phyloP scores from a whole-genome alignment of 139 green algal species.

The Chlamydomonas eustigma region DNA sequence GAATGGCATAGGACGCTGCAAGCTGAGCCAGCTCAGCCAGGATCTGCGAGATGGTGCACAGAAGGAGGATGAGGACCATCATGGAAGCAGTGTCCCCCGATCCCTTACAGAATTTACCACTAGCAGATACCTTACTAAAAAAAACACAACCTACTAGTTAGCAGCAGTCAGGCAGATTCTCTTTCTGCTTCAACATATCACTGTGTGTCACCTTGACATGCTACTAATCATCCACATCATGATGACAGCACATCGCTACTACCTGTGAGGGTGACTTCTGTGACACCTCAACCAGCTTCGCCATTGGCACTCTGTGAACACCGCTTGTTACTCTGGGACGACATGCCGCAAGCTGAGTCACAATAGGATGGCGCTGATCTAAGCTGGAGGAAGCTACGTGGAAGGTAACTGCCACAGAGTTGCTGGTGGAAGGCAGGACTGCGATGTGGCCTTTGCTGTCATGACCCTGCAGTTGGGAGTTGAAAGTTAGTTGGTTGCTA shows the following conservation, averaged over 20 bases:
- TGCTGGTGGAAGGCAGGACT: conserved; percentile 35
- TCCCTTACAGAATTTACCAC: too few species aligned
- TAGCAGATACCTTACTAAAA: too few species aligned
- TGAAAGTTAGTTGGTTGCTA: too few species aligned
- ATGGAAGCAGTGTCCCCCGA: too few species aligned
- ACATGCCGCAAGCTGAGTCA: conserved; percentile 10
- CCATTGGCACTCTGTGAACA: conserved; percentile 35
- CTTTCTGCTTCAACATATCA: too few species aligned
- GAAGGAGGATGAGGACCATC: too few species aligned
- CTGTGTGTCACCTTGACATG: too few species aligned
- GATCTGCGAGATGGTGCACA: too few species aligned
- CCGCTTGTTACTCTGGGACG: conserved; percentile 28
- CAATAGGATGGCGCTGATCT: conserved; percentile 19
- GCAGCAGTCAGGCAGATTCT: too few species aligned
- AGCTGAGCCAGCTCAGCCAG: conserved; percentile 31
- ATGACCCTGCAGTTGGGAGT: conserved; percentile 18
- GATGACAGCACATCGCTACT: too few species aligned
- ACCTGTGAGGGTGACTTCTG: conserved; percentile 32
- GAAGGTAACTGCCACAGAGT: conserved; percentile 40
- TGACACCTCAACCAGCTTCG: conserved; percentile 29
- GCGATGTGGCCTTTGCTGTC: conserved; percentile 25
- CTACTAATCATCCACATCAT: too few species aligned
- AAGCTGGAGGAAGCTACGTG: conserved; percentile 32
- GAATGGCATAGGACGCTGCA: conserved; percentile 47
- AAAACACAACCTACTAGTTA: too few species aligned